phyloP scores from a whole-genome alignment of 75 land plant genomes.

The Cryptomeria japonica region DNA sequence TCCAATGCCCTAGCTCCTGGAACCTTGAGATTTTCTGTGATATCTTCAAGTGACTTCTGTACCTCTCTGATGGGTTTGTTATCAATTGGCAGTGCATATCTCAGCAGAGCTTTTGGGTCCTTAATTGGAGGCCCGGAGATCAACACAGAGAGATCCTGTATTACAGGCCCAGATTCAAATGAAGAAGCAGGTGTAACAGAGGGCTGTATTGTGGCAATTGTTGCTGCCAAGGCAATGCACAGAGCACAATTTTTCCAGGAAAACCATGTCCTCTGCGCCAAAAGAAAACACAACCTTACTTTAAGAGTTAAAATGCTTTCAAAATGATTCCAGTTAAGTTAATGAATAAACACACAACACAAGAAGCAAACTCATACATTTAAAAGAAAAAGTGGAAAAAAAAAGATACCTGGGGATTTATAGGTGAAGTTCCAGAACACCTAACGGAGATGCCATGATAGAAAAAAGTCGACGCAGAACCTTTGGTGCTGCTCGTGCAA shows the following conservation, averaged over 20 bases:
- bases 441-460: constrained; percentile 1
- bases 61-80: constrained; percentile 93
- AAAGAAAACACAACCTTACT: background rate
- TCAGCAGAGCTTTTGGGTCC: constrained; percentile 89
- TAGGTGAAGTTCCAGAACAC: constrained; percentile 1
- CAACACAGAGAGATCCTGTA: constrained; percentile 71
- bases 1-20: constrained; percentile 87
- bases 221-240: constrained; percentile 63
- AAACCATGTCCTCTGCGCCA: constrained; percentile 30
- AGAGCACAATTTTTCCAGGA: constrained; percentile 61
- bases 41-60: constrained; percentile 95
- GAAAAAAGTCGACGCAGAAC: background rate
- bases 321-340: background rate
- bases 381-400: background rate
- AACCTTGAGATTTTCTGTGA: constrained; percentile 83
- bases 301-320: background rate
- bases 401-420: background rate
- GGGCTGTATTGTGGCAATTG: constrained; percentile 45
- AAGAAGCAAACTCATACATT: background rate
- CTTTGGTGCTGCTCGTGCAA: background rate
- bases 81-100: constrained; percentile 90
- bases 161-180: constrained; percentile 23
- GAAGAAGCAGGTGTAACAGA: constrained; percentile 35
- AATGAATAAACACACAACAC: background rate
- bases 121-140: constrained; percentile 95